Evolutionary conservation across 176 grass and related monocot species (phyloP), one percentile per base, ranked within the genome.

Genomic region (Musa schizocarpa): DNA sequence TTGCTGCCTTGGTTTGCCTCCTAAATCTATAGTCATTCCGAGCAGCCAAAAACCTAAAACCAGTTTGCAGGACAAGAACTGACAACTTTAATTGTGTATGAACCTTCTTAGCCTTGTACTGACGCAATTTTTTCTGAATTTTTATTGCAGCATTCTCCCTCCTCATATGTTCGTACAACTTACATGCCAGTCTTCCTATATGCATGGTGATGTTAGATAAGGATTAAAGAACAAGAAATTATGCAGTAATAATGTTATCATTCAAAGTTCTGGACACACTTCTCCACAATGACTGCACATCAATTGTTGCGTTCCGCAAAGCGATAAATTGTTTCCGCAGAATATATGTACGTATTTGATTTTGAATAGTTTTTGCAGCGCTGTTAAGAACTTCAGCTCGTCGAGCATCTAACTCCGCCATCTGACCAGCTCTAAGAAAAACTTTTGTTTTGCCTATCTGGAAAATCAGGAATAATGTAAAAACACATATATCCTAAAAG

Each of bases 371-470:
- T 76, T 94, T 99, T 78, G 95, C 95, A 11, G 95, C 95, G 68
- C 55, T 75, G 85, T 88, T 91, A 56, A 99, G 90, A 57, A 99
- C 86, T 90, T 99, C 96, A 50, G 91, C 92, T 91, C 96, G 91
- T 79, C 88, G 75, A 71, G 96, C 91, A 84, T 99, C 96, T 89
- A 99, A 84, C 74, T 99, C 91, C 74, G 96, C 91, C 96, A 99
- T 99, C 84, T 99, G 96, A 53, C 96, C 96, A 13, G 96, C 96
- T 92, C 96, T 94, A 77, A 99, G 83, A 74, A 99, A 99, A 63
- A 99, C 88, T 81, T 94, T 94, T 77, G 96, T 99, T 85, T 92
- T 99, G 25, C 96, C 96, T 77, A 99, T 92, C 96, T 99, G 88
- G 26, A 78, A 87, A 91, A 69, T 63, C 70, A 83, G 56, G 34